Conservation (phyloP, 1,139 yeast species). For the Kodamaea fungicola region DNA sequence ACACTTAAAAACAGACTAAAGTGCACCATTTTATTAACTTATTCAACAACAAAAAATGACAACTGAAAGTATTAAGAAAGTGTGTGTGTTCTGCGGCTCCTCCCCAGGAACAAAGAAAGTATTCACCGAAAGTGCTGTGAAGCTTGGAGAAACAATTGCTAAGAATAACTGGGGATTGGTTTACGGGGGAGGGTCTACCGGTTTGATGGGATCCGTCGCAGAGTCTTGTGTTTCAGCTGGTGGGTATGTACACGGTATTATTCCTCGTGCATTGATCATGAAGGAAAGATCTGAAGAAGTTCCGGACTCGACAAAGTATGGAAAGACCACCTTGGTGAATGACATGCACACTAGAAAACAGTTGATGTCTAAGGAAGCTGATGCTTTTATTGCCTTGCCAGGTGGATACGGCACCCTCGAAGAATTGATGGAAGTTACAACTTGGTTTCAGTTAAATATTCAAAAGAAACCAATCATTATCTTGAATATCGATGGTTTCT, state of each 20-base stretch:
- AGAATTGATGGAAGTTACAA: slow-evolving; percentile 84
- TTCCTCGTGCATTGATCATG: slow-evolving; percentile 76
- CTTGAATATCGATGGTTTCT: slow-evolving; percentile 77
- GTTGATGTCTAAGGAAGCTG: slow-evolving; percentile 83
- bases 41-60: slow-evolving; percentile 8
- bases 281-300: slow-evolving; percentile 57
- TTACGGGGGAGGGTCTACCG: slow-evolving; percentile 89
- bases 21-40: too few relatives aligned
- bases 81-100: slow-evolving; percentile 88
- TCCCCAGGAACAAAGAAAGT: slow-evolving; percentile 59
- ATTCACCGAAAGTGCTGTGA: slow-evolving; percentile 52
- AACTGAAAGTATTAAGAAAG: slow-evolving; percentile 36
- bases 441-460: slow-evolving; percentile 88
- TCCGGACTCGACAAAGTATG: slow-evolving; percentile 60
- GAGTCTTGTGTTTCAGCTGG: slow-evolving; percentile 60
- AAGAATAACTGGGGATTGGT: slow-evolving; percentile 68
- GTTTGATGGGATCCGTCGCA: slow-evolving; percentile 87
- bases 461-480: slow-evolving; percentile 78
- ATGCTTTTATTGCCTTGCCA: slow-evolving; percentile 85
- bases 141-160: slow-evolving; percentile 60
- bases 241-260: slow-evolving; percentile 82
- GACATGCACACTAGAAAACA: slow-evolving; percentile 91
- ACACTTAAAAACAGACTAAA: not conserved
- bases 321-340: slow-evolving; percentile 74
- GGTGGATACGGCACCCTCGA: slow-evolving; percentile 93